These are phyloP conservation scores for Macadamia integrifolia DNA, from an alignment of 164 flowering plant species.

Conservation along the genomic window DNA sequence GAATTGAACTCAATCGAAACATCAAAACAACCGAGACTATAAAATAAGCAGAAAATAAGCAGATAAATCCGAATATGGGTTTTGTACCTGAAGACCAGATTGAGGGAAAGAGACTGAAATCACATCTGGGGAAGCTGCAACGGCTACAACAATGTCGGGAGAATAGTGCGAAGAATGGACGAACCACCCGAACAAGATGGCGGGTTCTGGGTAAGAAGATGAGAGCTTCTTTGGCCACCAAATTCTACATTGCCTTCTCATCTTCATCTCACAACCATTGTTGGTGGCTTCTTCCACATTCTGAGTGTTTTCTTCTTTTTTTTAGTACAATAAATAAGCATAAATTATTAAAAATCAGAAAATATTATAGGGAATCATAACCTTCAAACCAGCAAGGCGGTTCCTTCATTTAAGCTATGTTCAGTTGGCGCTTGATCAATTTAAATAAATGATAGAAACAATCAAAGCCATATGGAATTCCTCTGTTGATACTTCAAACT, in stretches of 20 bases:
- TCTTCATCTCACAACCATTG: slow-evolving; percentile 11
- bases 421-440: no score
- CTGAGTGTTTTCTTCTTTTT: no score
- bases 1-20: not conserved
- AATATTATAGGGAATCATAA: no score
- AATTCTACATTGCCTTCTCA: slow-evolving; percentile 52
- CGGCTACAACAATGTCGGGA: slow-evolving; percentile 64
- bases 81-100: slow-evolving; percentile 39
- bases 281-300: not conserved
- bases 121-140: slow-evolving; percentile 24
- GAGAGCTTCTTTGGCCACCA: slow-evolving; percentile 77
- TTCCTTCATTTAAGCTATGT: no score
- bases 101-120: slow-evolving; percentile 8
- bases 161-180: slow-evolving; percentile 33
- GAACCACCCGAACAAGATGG: slow-evolving; percentile 71
- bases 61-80: not conserved
- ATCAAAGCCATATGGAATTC: no score
- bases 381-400: no score
- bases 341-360: no score
- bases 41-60: not conserved
- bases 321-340: no score
- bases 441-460: no score
- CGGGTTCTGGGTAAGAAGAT: slow-evolving; percentile 9
- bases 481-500: no score
- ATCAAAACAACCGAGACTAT: not conserved